Evolutionary conservation across 2,329 filamentous ascomycete species (phyloP), one percentile per base, ranked within the genome.

Genomic region (Trichophyton rubrum): DNA sequence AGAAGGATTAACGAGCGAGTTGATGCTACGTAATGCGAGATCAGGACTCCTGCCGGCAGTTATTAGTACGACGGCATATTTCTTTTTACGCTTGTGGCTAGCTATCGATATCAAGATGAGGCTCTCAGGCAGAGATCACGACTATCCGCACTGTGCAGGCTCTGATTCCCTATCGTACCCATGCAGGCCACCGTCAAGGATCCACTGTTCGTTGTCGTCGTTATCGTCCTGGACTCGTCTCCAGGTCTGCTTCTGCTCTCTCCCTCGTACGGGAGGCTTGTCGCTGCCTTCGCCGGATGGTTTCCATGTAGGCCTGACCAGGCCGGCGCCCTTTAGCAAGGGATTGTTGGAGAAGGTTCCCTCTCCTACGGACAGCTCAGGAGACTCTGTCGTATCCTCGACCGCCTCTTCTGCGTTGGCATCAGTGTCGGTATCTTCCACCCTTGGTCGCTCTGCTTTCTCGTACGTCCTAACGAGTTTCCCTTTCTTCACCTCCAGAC

Each of bases 401-500:
- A 40, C 70, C 68, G 47, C 71, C 68, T 43, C 62, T 68, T 64
- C 65, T 66, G 72, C 59, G 65, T 68, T 60, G 60, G 70, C 68
- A 64, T 68, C 67, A 67, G 72, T 65, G 4, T 56, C 65, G 11
- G 64, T 67, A 24, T 65, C 67, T 20, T 66, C 66, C 3, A 61
- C 61, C 15, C 64, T 65, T 66, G 73, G 38, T 59, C 69, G 60
- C 63, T 69, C 69, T 62, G 75, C 72, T 68, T 62, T 71, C 66
- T 70, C 65, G 69, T 63, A 75, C 60, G 62, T 73, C 62, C 82
- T 83, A 3, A 93, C 85, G 2, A 95, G 84, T 67, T 86, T 90
- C 17, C 87, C 86, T 0, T 86, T 86, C 7, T 85, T 85, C 0
- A 96, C 76, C 70, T 96, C 90, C 63, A 96, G 88, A 68, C 88